A percentile compares a stretch with the other conserved stretches of the same genome.
These are phyloP conservation scores for Fusarium verrucosum DNA, from an alignment of 2,329 filamentous ascomycete species.

Conservation along the genomic window DNA sequence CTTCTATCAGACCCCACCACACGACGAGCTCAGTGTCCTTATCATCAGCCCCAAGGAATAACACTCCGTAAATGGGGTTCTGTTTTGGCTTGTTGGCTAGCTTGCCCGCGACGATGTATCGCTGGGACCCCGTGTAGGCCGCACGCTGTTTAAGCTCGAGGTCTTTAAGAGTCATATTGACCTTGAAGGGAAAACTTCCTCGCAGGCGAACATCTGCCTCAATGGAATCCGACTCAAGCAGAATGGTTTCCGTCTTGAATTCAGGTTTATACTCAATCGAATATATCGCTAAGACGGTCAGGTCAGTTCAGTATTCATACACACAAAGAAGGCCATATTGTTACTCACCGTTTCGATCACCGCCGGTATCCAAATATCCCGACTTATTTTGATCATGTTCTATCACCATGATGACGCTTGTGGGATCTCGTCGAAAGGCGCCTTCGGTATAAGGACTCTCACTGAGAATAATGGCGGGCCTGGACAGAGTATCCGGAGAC, in stretches of 20 bases:
- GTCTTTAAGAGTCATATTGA: slow-evolving; percentile 37
- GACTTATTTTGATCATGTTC: slow-evolving; percentile 39
- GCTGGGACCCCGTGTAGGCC: slow-evolving; percentile 41
- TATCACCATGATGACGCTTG: slow-evolving; percentile 43
- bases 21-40: slow-evolving; percentile 40
- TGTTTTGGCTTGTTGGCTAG: slow-evolving; percentile 36
- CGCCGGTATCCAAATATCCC: slow-evolving; percentile 34
- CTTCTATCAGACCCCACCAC: slow-evolving; percentile 44
- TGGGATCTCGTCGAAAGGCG: slow-evolving; percentile 35
- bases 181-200: slow-evolving; percentile 43
- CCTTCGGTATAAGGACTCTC: slow-evolving; percentile 35
- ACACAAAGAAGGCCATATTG: neutral
- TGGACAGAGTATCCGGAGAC: slow-evolving; percentile 41
- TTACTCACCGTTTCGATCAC: slow-evolving; percentile 28
- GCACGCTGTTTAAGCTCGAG: slow-evolving; percentile 38
- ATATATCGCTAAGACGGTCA: slow-evolving; percentile 33
- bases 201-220: slow-evolving; percentile 35
- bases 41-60: slow-evolving; percentile 40
- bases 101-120: slow-evolving; percentile 40
- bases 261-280: slow-evolving; percentile 43
- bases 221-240: slow-evolving; percentile 38
- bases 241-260: slow-evolving; percentile 41
- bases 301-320: slow-evolving; percentile 12
- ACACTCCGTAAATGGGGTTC: slow-evolving; percentile 42
- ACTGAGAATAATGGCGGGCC: slow-evolving; percentile 41